Evolutionary conservation across 1,139 yeast species (phyloP).

Genomic region (Komagataea norvegica): DNA sequence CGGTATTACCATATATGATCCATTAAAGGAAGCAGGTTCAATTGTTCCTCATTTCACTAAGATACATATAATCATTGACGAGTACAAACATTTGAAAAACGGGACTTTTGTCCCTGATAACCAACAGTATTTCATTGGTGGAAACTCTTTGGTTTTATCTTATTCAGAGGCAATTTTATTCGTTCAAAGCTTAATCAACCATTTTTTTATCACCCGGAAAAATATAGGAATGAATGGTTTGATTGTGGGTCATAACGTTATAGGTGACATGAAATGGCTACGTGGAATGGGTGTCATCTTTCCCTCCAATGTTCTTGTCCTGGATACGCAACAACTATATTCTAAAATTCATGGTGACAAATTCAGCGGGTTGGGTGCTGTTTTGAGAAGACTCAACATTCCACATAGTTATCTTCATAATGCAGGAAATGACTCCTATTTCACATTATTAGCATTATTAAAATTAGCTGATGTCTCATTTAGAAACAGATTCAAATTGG

Average conservation of each 20-base stretch:
- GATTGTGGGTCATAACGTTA: constrained; percentile 67
- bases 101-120: constrained; percentile 62
- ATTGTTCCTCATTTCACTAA: constrained; percentile 42
- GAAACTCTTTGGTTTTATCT: constrained; percentile 44
- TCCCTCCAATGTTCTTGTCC: constrained; percentile 32
- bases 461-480: constrained; percentile 50
- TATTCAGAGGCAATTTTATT: constrained; percentile 35
- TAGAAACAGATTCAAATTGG: constrained; percentile 32
- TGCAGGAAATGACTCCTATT: constrained; percentile 82
- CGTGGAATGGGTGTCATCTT: constrained; percentile 41
- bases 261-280: constrained; percentile 58
- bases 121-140: constrained; percentile 51
- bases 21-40: constrained; percentile 35
- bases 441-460: constrained; percentile 52
- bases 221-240: constrained; percentile 28
- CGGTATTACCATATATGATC: constrained; percentile 66
- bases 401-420: constrained; percentile 68
- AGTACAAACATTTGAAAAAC: constrained; percentile 43
- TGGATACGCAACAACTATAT: constrained; percentile 56
- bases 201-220: constrained; percentile 32
- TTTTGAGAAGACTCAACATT: constrained; percentile 46
- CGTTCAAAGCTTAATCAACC: constrained; percentile 40
- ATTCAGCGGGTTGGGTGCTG: constrained; percentile 45
- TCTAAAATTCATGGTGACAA: constrained; percentile 36
- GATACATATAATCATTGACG: constrained; percentile 55